These are phyloP conservation scores for Vitis hybrid DNA, from an alignment of 177 flowering plant species.

Conservation along the genomic window DNA sequence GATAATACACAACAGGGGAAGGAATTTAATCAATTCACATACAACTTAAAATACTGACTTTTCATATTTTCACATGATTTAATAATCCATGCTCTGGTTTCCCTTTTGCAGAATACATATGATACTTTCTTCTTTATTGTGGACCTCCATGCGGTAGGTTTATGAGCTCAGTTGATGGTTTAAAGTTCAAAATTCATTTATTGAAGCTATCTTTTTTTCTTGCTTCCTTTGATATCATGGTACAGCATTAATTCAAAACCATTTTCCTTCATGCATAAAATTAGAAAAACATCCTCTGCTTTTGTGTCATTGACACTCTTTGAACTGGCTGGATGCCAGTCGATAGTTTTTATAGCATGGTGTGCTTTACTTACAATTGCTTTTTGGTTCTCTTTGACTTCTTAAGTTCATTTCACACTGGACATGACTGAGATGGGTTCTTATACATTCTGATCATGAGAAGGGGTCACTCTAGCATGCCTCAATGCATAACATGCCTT, in stretches of 20 bases:
- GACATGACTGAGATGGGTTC: no score
- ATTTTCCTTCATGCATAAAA: not conserved
- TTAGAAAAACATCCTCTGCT: not conserved
- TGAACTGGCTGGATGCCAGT: not conserved
- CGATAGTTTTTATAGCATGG: no score
- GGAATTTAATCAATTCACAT: no score
- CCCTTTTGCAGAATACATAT: constrained; percentile 61
- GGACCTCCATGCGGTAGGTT: constrained; percentile 92
- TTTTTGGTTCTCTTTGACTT: no score
- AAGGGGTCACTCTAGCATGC: no score
- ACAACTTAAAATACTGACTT: no score
- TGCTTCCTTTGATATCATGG: not conserved
- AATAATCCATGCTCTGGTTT: constrained; percentile 8
- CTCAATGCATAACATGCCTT: no score
- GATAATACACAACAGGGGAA: no score
- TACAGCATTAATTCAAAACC: not conserved
- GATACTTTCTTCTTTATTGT: constrained; percentile 92
- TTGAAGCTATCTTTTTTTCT: not conserved
- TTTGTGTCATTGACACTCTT: not conserved
- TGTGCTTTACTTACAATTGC: no score
- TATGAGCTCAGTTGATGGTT: not conserved
- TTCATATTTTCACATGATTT: not conserved
- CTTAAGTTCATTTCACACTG: no score
- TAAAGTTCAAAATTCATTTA: not conserved
- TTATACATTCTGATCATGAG: no score